Evolutionary conservation across 1,284 basidiomycete genomes (phyloP), one percentile per base, ranked within the genome.

Genomic region (Sphagnurus paluster): DNA sequence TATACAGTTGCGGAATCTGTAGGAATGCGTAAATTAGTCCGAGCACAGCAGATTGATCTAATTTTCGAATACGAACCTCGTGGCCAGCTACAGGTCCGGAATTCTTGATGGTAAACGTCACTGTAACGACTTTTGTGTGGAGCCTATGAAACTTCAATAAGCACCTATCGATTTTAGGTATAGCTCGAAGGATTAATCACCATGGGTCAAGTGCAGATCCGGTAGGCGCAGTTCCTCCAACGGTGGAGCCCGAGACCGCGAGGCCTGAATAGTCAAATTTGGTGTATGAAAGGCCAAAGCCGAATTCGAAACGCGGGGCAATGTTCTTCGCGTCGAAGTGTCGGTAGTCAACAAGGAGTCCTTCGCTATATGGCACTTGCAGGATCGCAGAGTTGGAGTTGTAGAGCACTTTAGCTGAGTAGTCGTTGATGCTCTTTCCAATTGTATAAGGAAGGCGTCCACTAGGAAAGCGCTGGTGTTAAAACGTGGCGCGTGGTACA

Each of bases 261-360:
- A 93, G 65, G 21, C 74, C 64, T 20, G 72, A 77, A 61, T 89
- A 90, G 24, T 76, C 67, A 65, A 95, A 97, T 0, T 67, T 75
- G 26, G 93, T 87, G 70, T 95, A 96, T 48, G 84, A 89, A 54
- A 95, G 66, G 0, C 92, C 92, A 62, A 82, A 92, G 0, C 91
- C 92, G 61, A 93, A 94, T 57, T 87, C 84, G 61, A 76, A 86
- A 17, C 82, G 78, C 33, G 82, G 82, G 11, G 71, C 68, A 49
- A 86, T 80, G 49, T 78, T 74, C 54, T 68, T 62, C 70, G n/a
- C 7, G 32, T 29, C 32, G 14, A 21, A 8, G 7, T 20, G 8
- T 23, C 8, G n/a, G 37, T 10, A 42, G 26, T 41, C 6, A 26
- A 7, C 6, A 11, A 11, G 33, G 20, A 46, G 38, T 70, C 76